Percentiles rank a stretch among this genome's conserved stretches.
Conservation (phyloP, 2,329 filamentous ascomycete genomes). For the Fonsecaea multimorphosa region DNA sequence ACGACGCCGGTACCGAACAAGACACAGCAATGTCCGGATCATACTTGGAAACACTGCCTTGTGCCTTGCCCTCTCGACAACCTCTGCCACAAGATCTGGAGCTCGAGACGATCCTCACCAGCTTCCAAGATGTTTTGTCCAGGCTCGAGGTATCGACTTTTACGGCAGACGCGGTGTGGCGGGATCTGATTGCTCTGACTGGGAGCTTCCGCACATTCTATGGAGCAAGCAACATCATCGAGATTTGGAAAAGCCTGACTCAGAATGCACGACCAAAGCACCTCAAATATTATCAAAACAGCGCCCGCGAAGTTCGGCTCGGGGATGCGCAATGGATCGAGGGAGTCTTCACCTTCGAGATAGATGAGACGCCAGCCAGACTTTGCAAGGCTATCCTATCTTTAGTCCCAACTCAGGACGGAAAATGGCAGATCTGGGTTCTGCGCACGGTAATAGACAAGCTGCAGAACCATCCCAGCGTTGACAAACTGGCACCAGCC, state of each 20-base stretch:
- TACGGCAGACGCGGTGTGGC: slow-evolving; percentile 29
- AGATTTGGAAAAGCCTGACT: slow-evolving; percentile 30
- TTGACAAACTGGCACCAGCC: slow-evolving; percentile 31
- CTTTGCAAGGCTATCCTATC: slow-evolving; percentile 30
- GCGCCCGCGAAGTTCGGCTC: not conserved
- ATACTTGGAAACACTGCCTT: too few relatives aligned
- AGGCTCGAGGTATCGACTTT: too few relatives aligned
- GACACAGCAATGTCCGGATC: not conserved
- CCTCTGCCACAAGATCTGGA: too few relatives aligned
- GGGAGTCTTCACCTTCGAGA: slow-evolving; percentile 11
- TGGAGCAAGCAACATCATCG: slow-evolving; percentile 26
- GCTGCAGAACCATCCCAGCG: slow-evolving; percentile 32
- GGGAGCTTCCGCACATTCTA: slow-evolving; percentile 38
- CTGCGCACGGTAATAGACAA: slow-evolving; percentile 38
- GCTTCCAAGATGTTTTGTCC: too few relatives aligned
- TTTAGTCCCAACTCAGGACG: slow-evolving; percentile 29
- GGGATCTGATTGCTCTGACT: slow-evolving; percentile 37
- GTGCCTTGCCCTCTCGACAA: too few relatives aligned
- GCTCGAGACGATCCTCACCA: too few relatives aligned
- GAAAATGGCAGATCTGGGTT: slow-evolving; percentile 40
- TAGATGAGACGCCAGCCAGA: slow-evolving; percentile 7
- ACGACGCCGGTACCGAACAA: too few relatives aligned
- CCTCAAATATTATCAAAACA: slow-evolving; percentile 1
- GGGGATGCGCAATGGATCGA: slow-evolving; percentile 12
- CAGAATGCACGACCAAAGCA: not conserved